A percentile compares a stretch with the other conserved stretches of the same genome.
phyloP scores from a whole-genome alignment of 1,139 yeast species.

The Pichia norvegensis region DNA sequence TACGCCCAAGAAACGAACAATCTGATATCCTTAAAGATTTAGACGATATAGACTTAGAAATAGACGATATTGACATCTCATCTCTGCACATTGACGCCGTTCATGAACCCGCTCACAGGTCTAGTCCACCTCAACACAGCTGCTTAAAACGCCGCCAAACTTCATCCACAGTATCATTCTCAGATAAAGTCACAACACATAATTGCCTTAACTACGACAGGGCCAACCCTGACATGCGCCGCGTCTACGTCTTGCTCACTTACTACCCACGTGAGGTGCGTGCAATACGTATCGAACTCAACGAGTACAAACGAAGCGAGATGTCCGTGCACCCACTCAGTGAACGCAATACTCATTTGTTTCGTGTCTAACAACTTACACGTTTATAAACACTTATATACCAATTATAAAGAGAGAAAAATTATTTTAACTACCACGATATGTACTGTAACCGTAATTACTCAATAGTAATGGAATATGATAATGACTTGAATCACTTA shows the following conservation, averaged over 20 bases:
- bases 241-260: conserved; percentile 44
- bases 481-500: conserved; percentile 63
- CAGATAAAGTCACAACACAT: conserved; percentile 41
- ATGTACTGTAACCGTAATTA: conserved; percentile 80
- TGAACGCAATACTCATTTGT: conserved; percentile 46
- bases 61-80: neutral
- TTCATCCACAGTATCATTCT: conserved; percentile 36
- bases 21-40: neutral
- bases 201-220: conserved; percentile 44
- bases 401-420: no score
- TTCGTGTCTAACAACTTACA: conserved; percentile 30
- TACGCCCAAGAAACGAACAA: neutral
- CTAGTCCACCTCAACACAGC: neutral
- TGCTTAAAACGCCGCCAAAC: neutral
- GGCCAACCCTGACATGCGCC: conserved; percentile 35
- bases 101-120: neutral
- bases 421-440: conserved; percentile 48
- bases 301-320: conserved; percentile 40
- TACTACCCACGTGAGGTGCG: conserved; percentile 40
- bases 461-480: conserved; percentile 80
- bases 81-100: neutral
- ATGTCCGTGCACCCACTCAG: conserved; percentile 51
- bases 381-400: no score
- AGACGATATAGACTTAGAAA: neutral
- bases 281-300: conserved; percentile 44